phyloP scores from a whole-genome alignment of 345 rosid species.

The Eutrema heterophyllum region DNA sequence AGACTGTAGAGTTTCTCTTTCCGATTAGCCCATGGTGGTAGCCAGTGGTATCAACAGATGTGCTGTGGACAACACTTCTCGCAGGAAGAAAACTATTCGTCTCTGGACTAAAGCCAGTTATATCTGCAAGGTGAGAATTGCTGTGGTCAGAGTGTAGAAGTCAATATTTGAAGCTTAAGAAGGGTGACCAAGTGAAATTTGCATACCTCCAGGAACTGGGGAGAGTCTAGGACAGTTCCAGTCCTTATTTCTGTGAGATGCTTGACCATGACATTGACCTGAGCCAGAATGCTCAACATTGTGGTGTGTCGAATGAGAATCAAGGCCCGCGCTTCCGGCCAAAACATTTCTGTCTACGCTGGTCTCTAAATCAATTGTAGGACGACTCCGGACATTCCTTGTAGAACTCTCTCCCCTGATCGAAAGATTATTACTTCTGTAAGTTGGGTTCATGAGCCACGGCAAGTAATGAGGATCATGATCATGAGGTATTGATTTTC shows the following conservation, averaged over 20 bases:
- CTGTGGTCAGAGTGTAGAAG: neutral
- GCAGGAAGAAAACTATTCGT: slow-evolving; percentile 38
- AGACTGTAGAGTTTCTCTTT: slow-evolving; percentile 44
- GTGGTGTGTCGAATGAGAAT: slow-evolving; percentile 37
- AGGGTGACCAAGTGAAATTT: slow-evolving; percentile 33
- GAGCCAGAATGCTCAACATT: slow-evolving; percentile 42
- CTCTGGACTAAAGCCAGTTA: slow-evolving; percentile 49
- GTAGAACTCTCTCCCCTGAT: slow-evolving; percentile 61
- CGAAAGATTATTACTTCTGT: slow-evolving; percentile 44
- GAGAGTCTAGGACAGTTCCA: slow-evolving; percentile 53
- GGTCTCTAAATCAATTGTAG: slow-evolving; percentile 57
- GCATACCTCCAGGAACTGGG: slow-evolving; percentile 51
- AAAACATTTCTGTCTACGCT: slow-evolving; percentile 42
- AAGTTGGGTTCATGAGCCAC: slow-evolving; percentile 42
- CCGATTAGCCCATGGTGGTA: slow-evolving; percentile 46
- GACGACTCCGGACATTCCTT: slow-evolving; percentile 79
- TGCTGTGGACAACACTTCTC: slow-evolving; percentile 39
- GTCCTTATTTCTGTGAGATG: slow-evolving; percentile 40
- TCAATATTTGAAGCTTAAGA: neutral
- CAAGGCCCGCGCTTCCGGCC: slow-evolving; percentile 38
- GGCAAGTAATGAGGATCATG: slow-evolving; percentile 46
- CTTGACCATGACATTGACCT: slow-evolving; percentile 43
- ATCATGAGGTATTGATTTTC: slow-evolving; percentile 39
- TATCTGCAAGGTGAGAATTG: slow-evolving; percentile 43
- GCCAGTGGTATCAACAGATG: slow-evolving; percentile 41